These are phyloP conservation scores for Ophiostoma pallidulum DNA, from an alignment of 2,329 filamentous ascomycete species.

Conservation along the genomic window DNA sequence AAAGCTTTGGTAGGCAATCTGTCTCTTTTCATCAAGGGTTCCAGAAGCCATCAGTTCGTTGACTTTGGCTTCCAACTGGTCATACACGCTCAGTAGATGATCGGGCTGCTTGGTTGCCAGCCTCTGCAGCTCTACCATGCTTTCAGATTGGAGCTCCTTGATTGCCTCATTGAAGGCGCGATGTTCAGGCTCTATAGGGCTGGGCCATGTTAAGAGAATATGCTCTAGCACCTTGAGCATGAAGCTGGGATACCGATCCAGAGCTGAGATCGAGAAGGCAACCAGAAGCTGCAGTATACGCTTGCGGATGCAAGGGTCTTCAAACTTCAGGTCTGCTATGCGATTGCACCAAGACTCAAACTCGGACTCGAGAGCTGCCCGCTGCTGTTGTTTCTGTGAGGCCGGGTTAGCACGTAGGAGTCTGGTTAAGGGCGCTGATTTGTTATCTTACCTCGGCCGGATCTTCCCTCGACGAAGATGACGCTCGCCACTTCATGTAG, in stretches of 20 bases:
- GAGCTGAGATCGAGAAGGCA: slow-evolving; percentile 70
- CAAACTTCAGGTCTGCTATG: slow-evolving; percentile 60
- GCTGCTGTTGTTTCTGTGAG: slow-evolving; percentile 46
- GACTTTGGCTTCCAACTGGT: slow-evolving; percentile 74
- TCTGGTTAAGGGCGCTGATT: too few species aligned
- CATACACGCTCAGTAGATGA: slow-evolving; percentile 78
- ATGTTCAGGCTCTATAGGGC: slow-evolving; percentile 51
- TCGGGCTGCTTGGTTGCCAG: slow-evolving; percentile 87
- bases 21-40: slow-evolving; percentile 68
- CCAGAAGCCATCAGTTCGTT: slow-evolving; percentile 68
- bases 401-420: slow-evolving; percentile 21
- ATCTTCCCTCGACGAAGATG: slow-evolving; percentile 5
- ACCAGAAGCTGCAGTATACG: slow-evolving; percentile 73
- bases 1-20: slow-evolving; percentile 80
- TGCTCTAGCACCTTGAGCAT: slow-evolving; percentile 87
- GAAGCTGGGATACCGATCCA: slow-evolving; percentile 68
- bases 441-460: slow-evolving; percentile 9
- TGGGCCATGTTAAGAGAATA: slow-evolving; percentile 76
- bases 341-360: slow-evolving; percentile 65
- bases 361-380: slow-evolving; percentile 49
- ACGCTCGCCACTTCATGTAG: slow-evolving; percentile 66
- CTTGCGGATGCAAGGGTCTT: slow-evolving; percentile 78
- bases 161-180: slow-evolving; percentile 76
- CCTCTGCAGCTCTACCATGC: slow-evolving; percentile 79
- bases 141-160: slow-evolving; percentile 76